Evolutionary conservation across 805 yeast genomes (phyloP).

Genomic region (Millerozyma miso): DNA sequence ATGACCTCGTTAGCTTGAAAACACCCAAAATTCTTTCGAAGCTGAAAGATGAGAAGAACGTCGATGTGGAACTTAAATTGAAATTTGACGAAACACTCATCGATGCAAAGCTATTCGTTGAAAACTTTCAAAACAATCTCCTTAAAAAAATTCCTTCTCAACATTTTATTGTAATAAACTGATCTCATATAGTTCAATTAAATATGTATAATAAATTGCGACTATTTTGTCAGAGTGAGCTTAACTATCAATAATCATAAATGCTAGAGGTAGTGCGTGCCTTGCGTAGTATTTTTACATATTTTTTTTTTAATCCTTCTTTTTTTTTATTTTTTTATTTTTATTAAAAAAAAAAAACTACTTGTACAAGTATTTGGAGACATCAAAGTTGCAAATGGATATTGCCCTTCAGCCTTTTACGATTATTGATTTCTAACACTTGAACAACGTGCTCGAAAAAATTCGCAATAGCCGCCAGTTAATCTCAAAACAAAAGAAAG

Average conservation of each 20-base stretch:
- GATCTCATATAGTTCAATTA: not conserved
- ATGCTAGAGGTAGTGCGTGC: not conserved
- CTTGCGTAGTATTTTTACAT: conserved; percentile 1
- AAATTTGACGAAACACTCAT: conserved; percentile 26
- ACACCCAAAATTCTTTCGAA: conserved; percentile 5
- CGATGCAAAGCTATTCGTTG: conserved; percentile 35
- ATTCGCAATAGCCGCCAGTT: not conserved
- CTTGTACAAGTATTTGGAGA: conserved; percentile 2
- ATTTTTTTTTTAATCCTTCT: conserved; percentile 6
- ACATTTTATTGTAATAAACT: conserved; percentile 4
- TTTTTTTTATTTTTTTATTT: conserved; percentile 3
- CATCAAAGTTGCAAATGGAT: conserved; percentile 7
- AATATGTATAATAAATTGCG: not conserved
- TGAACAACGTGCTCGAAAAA: not conserved
- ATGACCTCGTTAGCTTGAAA: conserved; percentile 30
- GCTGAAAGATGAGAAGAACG: conserved; percentile 11
- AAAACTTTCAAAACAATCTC: conserved; percentile 29
- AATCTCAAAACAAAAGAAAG: not conserved
- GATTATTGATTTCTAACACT: not conserved
- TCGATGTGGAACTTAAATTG: conserved; percentile 30
- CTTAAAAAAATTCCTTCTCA: conserved; percentile 27
- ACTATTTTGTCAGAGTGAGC: not conserved
- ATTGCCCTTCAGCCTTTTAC: not conserved
- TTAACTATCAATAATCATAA: not conserved
- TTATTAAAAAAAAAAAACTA: conserved; percentile 1